Conservation (phyloP, 768 basidiomycete species). For the Mycena chlorophos region DNA sequence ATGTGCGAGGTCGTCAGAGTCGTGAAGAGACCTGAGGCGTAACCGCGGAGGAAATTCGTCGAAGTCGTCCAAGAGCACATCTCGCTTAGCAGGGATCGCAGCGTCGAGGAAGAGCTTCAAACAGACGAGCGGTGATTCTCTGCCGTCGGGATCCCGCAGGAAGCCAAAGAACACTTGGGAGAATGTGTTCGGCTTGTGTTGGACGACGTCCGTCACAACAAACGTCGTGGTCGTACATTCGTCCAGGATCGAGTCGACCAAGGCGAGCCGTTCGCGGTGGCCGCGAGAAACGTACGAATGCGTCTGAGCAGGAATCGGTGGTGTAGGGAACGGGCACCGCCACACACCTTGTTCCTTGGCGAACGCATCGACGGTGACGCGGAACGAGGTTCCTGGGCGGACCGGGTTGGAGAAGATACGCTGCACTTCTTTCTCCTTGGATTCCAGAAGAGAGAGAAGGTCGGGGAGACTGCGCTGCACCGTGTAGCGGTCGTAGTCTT, state of each 20-base stretch:
- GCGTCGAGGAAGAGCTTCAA: background rate
- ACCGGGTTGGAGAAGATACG: background rate
- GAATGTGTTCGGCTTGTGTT: background rate
- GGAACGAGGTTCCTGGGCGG: background rate
- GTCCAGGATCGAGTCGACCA: background rate
- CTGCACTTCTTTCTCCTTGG: background rate
- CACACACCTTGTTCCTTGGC: background rate
- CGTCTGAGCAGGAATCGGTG: background rate
- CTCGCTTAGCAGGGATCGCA: background rate
- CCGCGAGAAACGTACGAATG: background rate
- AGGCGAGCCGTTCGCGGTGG: background rate
- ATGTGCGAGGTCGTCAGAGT: background rate
- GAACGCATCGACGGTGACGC: background rate
- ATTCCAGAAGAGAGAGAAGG: background rate
- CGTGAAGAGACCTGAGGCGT: background rate
- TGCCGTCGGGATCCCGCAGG: background rate
- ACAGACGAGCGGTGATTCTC: background rate
- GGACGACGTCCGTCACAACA: background rate
- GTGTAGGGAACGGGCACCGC: background rate
- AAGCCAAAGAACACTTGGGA: background rate
- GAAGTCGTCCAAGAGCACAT: background rate
- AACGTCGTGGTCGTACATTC: background rate
- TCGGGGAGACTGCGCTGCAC: background rate
- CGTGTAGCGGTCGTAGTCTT: background rate
- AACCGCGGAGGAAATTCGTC: background rate